Base-by-base conservation (phyloP, 2,329 filamentous ascomycete species). In the Xylogone sp. region DNA sequence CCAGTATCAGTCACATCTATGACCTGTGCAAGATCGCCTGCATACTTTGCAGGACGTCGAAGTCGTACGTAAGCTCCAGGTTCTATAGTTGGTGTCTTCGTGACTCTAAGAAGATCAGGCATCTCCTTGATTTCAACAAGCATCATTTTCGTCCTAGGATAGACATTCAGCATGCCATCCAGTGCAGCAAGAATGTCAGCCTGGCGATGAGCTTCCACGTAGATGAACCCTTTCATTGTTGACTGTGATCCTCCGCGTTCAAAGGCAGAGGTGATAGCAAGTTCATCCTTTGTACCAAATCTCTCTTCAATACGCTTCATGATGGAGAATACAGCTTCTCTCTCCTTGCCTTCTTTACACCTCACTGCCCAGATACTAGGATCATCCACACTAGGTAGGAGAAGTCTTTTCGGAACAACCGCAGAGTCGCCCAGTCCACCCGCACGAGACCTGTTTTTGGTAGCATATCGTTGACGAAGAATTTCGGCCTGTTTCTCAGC, bases 61-160 rank as follows among this genome's bases (percentile, higher is more conserved):
- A 97, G 84, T 57, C 94, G 90, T 48, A 97, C 93, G 81, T 94
- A 99, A 34, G 90, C 90, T 57, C 93, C 93, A 9, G 87, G 88
- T 61, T 94, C 84, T 29, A 99, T 76, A 21, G 85, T 84, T 45
- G 91, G 88, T 2, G 88, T 93, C 73, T 96, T 96, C 54, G 84
- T 86, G 22, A 96, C 90, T 48, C 91, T 84, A 18, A 99, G 78
- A n/a, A 99, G 80, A 70, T 97, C 94, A 1, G 94, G 93, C 86
- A 97, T 96, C 70, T 99, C 94, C 69, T 96, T 96, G 63, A 97
- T 91, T 46, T 94, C 90, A 42, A 99, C 90, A 48, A 97, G 76
- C 43, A 92, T 82, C 73, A 94, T 86, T 70, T 91, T 94, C 22
- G 83, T 87, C 51, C 90, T 84, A 49, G 93, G 89, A 68, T 97